Base-by-base conservation (phyloP, 129 eudicot species). In the Pulicaria dysenterica region DNA sequence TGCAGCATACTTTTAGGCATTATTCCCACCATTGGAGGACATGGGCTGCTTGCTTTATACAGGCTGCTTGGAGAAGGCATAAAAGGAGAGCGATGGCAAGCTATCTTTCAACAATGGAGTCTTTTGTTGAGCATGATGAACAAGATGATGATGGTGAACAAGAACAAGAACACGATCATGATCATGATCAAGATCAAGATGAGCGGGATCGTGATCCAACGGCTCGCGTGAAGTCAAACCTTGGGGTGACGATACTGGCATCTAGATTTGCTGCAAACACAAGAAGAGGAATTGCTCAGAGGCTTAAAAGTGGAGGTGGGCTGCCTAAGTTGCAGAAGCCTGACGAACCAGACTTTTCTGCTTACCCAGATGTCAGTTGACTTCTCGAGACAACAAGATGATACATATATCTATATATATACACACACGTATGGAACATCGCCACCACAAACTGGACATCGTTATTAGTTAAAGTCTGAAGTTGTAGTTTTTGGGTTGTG, bases 1-100 rank as follows among this genome's bases (percentile, higher is more conserved):
- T 95, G 76, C 99, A 95, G 75, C 99, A 95, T 79, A 95, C 99
- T 6, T 95, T 95, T 72, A 85, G 99, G 57, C 91, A 84, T 45
- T 86, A 95, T 69, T 95, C 99, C 51, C 97, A 90, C 78, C 99
- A 95, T 63, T 95, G 99, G 99, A 81, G 99, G 69, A 91, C 99
- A 8, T 95, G 99, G 99, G 99, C 97, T 3, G 99, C 99, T 4
- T 90, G 97, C 70, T 95, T 90, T 61, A 86, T 95, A 31, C 99
- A 95, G 76, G 99, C 99, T 11, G 99, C 99, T 65, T 95, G 99
- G 99, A 69, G 96, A 47, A 80, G 97, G 65, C 74, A 86, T 51
- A 95, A 86, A 76, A 79, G 97, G 81, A 81, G 91, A 63, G 83
- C 53, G 68, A 70, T 81, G 86, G 91, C 96, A 0, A 88, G 81